phyloP scores from a whole-genome alignment of 352 stramenopile genomes.

The Globisporangium irregulare region DNA sequence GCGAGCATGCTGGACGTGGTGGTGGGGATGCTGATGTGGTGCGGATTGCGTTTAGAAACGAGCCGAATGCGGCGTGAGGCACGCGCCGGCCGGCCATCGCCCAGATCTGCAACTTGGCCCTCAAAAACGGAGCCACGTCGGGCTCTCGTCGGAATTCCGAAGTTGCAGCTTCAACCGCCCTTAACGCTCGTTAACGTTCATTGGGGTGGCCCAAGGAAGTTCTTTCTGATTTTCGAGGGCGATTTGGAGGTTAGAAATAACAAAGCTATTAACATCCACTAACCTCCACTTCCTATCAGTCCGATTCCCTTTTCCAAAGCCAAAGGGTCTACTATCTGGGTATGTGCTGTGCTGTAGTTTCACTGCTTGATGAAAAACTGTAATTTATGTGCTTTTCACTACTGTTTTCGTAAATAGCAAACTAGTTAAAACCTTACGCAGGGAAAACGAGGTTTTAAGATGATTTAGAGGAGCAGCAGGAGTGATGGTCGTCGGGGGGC shows the following conservation, averaged over 20 bases:
- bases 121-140: constrained; percentile 10
- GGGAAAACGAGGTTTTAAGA: neutral
- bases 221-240: neutral
- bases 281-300: neutral
- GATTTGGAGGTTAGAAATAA: neutral
- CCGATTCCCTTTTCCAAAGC: neutral
- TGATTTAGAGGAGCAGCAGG: neutral
- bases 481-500: neutral
- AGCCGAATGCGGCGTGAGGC: neutral
- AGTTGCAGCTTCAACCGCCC: constrained; percentile 11
- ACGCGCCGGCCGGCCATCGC: neutral
- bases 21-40: neutral
- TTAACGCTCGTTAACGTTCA: neutral
- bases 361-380: too few species aligned
- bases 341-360: neutral
- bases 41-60: constrained; percentile 1
- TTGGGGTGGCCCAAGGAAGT: neutral
- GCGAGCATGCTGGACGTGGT: constrained; percentile 26
- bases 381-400: neutral
- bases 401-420: neutral
- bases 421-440: neutral
- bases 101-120: neutral
- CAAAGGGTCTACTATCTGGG: neutral
- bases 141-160: constrained; percentile 15
- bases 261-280: neutral